Conservation (phyloP, 345 rosid species). For the Hirschfeldia incana region DNA sequence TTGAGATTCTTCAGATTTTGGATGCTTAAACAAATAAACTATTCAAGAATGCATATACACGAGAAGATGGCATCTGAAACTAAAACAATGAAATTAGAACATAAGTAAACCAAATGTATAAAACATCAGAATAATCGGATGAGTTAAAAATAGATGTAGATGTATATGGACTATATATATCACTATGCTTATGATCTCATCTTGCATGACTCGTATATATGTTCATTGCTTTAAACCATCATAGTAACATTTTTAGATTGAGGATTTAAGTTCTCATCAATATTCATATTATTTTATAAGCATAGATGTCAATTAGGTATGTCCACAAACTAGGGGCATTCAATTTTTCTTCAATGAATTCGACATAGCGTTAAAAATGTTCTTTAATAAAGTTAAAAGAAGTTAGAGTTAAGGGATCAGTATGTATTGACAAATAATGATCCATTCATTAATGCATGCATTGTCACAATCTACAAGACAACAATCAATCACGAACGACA, state of each 20-base stretch:
- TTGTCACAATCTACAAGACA: conserved; percentile 31
- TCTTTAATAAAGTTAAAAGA: too few species aligned
- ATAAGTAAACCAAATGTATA: background rate
- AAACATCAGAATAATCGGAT: too few species aligned
- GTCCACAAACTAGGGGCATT: conserved; percentile 8
- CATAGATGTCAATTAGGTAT: background rate
- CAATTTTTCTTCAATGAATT: background rate
- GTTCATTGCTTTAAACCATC: background rate
- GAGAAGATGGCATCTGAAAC: conserved; percentile 23
- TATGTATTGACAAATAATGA: background rate
- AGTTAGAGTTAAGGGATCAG: background rate
- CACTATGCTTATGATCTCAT: background rate
- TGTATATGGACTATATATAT: background rate
- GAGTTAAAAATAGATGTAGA: background rate
- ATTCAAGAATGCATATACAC: conserved; percentile 28
- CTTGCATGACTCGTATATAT: background rate
- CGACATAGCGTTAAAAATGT: conserved; percentile 8
- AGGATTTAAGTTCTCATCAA: background rate
- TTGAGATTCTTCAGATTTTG: conserved; percentile 16
- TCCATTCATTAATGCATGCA: conserved; percentile 22
- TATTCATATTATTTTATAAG: background rate
- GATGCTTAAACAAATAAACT: conserved; percentile 21
- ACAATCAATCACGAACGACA: background rate
- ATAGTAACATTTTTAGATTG: background rate
- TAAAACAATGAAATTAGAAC: background rate